Evolutionary conservation across 2,329 filamentous ascomycete genomes (phyloP).

Genomic region (Neofusicoccum laricinum): DNA sequence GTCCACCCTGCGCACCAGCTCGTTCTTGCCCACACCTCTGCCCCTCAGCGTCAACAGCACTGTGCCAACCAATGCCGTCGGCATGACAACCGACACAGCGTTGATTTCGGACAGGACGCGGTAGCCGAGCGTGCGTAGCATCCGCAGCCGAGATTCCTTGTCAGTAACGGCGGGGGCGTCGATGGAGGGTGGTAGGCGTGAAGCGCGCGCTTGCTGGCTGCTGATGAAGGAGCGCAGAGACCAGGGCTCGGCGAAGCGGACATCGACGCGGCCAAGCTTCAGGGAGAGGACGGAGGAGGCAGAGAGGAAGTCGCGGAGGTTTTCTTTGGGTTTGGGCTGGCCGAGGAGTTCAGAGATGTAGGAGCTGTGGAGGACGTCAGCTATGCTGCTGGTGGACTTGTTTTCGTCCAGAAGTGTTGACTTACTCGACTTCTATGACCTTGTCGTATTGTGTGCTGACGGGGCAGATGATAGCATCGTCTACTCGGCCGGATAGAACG

Average conservation of each 20-base stretch:
- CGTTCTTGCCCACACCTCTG: slow-evolving; percentile 82
- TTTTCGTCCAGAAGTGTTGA: background rate
- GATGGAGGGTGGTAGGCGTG: slow-evolving; percentile 34
- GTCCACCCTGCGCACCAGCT: slow-evolving; percentile 80
- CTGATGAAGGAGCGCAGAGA: slow-evolving; percentile 78
- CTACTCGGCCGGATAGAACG: slow-evolving; percentile 78
- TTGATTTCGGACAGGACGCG: slow-evolving; percentile 94
- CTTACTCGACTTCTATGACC: slow-evolving; percentile 85
- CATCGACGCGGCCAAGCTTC: slow-evolving; percentile 86
- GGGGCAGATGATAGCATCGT: slow-evolving; percentile 90
- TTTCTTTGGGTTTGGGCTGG: slow-evolving; percentile 93
- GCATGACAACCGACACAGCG: slow-evolving; percentile 94
- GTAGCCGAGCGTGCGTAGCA: slow-evolving; percentile 86
- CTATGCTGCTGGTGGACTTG: background rate
- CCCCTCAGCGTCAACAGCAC: slow-evolving; percentile 88
- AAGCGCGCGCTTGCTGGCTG: slow-evolving; percentile 65
- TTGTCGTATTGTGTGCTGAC: slow-evolving; percentile 99
- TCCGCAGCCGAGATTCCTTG: slow-evolving; percentile 58
- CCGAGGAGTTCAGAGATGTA: slow-evolving; percentile 94
- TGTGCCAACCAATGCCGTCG: slow-evolving; percentile 91
- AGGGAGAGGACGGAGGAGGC: slow-evolving; percentile 85
- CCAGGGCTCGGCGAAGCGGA: slow-evolving; percentile 96
- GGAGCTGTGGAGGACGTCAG: slow-evolving; percentile 47
- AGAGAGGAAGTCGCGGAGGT: slow-evolving; percentile 83
- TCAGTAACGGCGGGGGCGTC: slow-evolving; percentile 20